Evolutionary conservation across 2,329 filamentous ascomycete genomes (phyloP), one percentile per base, ranked within the genome.

Genomic region (Botryotinia convoluta): DNA sequence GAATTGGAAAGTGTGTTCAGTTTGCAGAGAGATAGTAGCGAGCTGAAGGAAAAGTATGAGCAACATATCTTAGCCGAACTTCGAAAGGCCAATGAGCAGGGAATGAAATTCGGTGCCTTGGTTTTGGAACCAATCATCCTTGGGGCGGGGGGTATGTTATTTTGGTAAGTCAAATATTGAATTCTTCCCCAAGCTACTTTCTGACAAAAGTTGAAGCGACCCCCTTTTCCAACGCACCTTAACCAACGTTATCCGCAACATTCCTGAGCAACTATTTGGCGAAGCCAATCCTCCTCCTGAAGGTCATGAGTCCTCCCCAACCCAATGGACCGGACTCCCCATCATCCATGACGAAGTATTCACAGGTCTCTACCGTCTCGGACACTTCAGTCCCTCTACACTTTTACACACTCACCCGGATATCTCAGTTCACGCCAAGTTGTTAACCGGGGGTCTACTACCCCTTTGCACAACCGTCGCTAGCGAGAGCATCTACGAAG

Each of bases 281-380:
- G 51, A n/a, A 32, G 22, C 18, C 29, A 59, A 54, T 32, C 3
- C n/a, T 39, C 0, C n/a, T 20, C 12, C 70, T 22, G 54, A 70
- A n/a, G 32, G 22, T 71, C 14, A 44, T 69, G 9, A 77, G 79
- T 48, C 69, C 77, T 45, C 78, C 77, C 14, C 62, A n/a, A 60
- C 14, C 12, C 22, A 45, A 20, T 97, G 93, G 93, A 85, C 86
- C 1, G 93, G 93, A 3, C 86, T 97, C 6, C 93, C 94, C 0
- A 84, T 97, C 57, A 86, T 97, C 77, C 93, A 94, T 76, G 93
- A 97, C 79, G 94, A 97, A 80, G 93, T 97, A 51, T 97, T 97
- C 82, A 95, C 93, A 0, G 93, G 93, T 1, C 84, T 97, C 7
- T 95, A 95, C 81, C 92, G 94, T 20, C 89, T 97, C 0, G 93